A percentile compares a stretch with the other conserved stretches of the same genome.
These are phyloP conservation scores for Podaxis mareebaensis DNA, from an alignment of 768 basidiomycete species.

Conservation along the genomic window DNA sequence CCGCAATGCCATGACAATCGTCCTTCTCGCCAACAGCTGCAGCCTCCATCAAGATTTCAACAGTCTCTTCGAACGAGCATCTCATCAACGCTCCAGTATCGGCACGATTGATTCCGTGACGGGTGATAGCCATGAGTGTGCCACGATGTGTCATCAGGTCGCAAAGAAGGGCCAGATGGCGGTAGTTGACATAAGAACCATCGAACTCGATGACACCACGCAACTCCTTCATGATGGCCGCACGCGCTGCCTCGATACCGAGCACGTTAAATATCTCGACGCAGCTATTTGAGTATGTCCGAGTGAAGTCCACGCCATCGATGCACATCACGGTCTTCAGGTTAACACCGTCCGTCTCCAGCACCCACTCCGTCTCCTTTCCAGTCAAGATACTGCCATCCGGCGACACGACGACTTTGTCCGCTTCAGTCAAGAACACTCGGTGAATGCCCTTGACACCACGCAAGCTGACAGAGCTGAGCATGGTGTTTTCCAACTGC, in stretches of 20 bases:
- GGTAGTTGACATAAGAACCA: constrained; percentile 98
- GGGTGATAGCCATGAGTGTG: constrained; percentile 94
- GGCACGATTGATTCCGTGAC: constrained; percentile 98
- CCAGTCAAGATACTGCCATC: constrained; percentile 67
- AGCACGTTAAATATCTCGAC: constrained; percentile 92
- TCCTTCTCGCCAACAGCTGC: constrained; percentile 98
- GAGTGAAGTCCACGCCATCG: constrained; percentile 89
- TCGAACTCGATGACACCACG: constrained; percentile 98
- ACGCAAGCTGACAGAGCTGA: constrained; percentile 92
- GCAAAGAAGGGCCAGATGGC: constrained; percentile 94
- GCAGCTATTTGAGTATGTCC: constrained; percentile 97
- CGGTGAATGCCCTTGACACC: constrained; percentile 90
- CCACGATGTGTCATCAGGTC: constrained; percentile 99
- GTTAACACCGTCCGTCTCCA: constrained; percentile 98
- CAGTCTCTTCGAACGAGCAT: constrained; percentile 99
- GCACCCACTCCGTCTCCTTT: constrained; percentile 87
- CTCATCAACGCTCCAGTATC: constrained; percentile 99
- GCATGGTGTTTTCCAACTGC: constrained; percentile 94
- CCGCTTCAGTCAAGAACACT: constrained; percentile 91
- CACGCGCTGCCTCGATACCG: constrained; percentile 96
- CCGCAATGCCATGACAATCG: constrained; percentile 97
- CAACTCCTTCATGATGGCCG: constrained; percentile 91
- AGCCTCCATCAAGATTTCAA: constrained; percentile 98
- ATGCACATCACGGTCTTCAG: constrained; percentile 93
- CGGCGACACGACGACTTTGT: constrained; percentile 64